phyloP scores from a whole-genome alignment of 768 basidiomycete species.

The Mycena crocata region DNA sequence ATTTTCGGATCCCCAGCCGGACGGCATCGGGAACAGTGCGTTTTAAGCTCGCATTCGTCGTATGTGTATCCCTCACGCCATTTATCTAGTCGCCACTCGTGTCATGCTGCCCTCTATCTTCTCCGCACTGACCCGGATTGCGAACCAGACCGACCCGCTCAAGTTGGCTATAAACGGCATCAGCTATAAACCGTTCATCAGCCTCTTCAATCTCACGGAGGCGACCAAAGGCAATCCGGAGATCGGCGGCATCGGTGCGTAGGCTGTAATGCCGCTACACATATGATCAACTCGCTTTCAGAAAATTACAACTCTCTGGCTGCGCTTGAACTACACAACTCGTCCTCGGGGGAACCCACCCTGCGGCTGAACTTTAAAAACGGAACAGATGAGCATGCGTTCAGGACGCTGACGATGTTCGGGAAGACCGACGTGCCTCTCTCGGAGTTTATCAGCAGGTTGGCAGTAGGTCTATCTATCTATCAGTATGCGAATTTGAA shows the following conservation, averaged over 20 bases:
- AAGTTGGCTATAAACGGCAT: slow-evolving; percentile 60
- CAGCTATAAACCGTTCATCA: slow-evolving; percentile 69
- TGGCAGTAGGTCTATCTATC: slow-evolving; percentile 45
- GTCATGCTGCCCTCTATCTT: slow-evolving; percentile 61
- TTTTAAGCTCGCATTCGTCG: background rate
- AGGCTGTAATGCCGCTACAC: slow-evolving; percentile 28
- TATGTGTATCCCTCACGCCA: background rate
- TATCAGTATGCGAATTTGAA: background rate
- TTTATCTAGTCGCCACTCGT: slow-evolving; percentile 58
- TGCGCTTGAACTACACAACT: slow-evolving; percentile 56
- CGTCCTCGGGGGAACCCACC: slow-evolving; percentile 45
- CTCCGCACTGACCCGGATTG: slow-evolving; percentile 54
- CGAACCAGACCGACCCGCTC: slow-evolving; percentile 52
- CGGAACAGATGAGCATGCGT: slow-evolving; percentile 50
- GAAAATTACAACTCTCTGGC: slow-evolving; percentile 58
- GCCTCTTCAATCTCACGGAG: slow-evolving; percentile 68
- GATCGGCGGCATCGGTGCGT: slow-evolving; percentile 53
- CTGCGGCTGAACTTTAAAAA: slow-evolving; percentile 64
- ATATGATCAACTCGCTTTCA: background rate
- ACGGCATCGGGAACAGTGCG: slow-evolving; percentile 61
- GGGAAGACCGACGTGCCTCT: slow-evolving; percentile 50
- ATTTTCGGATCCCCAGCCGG: slow-evolving; percentile 50
- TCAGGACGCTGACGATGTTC: slow-evolving; percentile 49
- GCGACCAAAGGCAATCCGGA: slow-evolving; percentile 51
- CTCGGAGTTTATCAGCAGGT: slow-evolving; percentile 50